Conservation (phyloP, 768 basidiomycete genomes). For the Amanita rubescens region DNA sequence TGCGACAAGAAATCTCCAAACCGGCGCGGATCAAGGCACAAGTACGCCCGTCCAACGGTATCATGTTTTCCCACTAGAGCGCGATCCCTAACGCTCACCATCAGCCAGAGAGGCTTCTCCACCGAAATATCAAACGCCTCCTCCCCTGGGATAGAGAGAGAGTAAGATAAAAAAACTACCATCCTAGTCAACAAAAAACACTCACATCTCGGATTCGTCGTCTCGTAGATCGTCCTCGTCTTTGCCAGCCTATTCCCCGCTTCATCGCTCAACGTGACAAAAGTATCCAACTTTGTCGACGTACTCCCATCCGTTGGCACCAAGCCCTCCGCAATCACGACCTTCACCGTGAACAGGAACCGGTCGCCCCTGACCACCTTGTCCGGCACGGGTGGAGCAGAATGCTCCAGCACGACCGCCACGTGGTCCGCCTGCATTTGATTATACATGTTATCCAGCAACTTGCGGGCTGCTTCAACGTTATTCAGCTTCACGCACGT, state of each 20-base stretch:
- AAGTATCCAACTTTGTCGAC: constrained; percentile 81
- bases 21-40: constrained; percentile 84
- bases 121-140: constrained; percentile 95
- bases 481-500: constrained; percentile 98
- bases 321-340: constrained; percentile 87
- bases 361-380: constrained; percentile 47
- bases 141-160: constrained; percentile 67
- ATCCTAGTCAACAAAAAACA: too few relatives aligned
- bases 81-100: constrained; percentile 90
- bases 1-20: constrained; percentile 87
- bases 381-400: constrained; percentile 63
- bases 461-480: constrained; percentile 82
- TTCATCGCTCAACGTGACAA: constrained; percentile 92
- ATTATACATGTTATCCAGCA: constrained; percentile 91
- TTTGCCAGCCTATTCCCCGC: constrained; percentile 85
- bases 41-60: constrained; percentile 83
- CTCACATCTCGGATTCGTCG: constrained; percentile 83
- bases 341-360: constrained; percentile 91
- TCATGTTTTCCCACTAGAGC: constrained; percentile 90
- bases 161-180: too few relatives aligned
- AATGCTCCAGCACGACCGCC: constrained; percentile 48
- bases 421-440: constrained; percentile 88
- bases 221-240: constrained; percentile 94
- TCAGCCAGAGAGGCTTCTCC: constrained; percentile 91
- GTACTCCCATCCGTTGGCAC: constrained; percentile 68